These are phyloP conservation scores for Aspergillus sclerotiicarbonarius DNA, from an alignment of 495 filamentous ascomycete genomes.

Conservation along the genomic window DNA sequence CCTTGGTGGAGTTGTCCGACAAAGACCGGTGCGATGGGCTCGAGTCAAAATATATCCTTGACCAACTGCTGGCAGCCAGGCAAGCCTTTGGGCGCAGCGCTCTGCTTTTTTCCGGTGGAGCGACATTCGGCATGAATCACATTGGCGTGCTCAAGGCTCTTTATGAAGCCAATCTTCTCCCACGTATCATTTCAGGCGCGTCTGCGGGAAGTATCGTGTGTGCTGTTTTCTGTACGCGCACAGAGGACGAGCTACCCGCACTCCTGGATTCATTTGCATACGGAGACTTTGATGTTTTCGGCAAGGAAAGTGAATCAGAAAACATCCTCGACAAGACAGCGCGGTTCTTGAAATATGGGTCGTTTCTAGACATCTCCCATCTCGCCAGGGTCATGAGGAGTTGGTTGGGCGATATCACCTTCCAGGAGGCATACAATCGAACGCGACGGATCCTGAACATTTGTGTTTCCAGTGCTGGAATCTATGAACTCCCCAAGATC, in stretches of 20 bases:
- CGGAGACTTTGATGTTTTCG: conserved; percentile 83
- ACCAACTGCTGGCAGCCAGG: conserved; percentile 71
- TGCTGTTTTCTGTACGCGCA: conserved; percentile 78
- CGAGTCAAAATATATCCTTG: conserved; percentile 65
- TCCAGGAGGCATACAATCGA: conserved; percentile 92
- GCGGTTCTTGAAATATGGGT: conserved; percentile 75
- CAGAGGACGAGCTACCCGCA: conserved; percentile 78
- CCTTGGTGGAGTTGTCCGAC: conserved; percentile 63
- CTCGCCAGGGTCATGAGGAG: conserved; percentile 75
- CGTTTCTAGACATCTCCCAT: conserved; percentile 79
- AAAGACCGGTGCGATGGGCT: conserved; percentile 52
- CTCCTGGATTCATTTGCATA: conserved; percentile 72
- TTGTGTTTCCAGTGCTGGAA: conserved; percentile 79
- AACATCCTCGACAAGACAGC: conserved; percentile 65
- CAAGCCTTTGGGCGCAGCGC: conserved; percentile 90
- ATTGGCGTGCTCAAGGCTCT: conserved; percentile 90
- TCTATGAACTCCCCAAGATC: conserved; percentile 82
- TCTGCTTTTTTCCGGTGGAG: conserved; percentile 82
- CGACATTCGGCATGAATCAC: conserved; percentile 94
- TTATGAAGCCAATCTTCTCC: conserved; percentile 71
- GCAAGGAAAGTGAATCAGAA: conserved; percentile 66
- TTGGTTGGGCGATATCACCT: conserved; percentile 83
- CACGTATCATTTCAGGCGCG: conserved; percentile 89
- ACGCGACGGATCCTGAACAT: conserved; percentile 90
- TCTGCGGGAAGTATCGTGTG: conserved; percentile 94